phyloP scores from a whole-genome alignment of 805 yeast species.

The Torulaspora indica region DNA sequence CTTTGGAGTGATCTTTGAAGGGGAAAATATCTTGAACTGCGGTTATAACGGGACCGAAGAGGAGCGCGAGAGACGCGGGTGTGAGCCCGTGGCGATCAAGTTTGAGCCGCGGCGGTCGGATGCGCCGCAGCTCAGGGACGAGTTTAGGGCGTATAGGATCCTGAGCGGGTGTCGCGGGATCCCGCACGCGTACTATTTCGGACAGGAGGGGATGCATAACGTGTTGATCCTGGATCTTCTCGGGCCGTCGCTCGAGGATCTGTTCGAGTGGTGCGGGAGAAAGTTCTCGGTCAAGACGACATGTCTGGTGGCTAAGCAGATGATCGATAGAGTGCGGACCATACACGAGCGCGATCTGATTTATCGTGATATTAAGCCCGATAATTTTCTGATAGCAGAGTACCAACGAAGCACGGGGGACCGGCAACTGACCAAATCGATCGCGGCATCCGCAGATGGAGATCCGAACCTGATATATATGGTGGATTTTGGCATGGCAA shows the following conservation, averaged over 20 bases:
- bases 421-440: slow-evolving; percentile 18
- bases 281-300: slow-evolving; percentile 67
- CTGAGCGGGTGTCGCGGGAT: slow-evolving; percentile 65
- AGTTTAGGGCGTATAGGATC: slow-evolving; percentile 71
- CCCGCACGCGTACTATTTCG: slow-evolving; percentile 80
- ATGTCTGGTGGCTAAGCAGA: slow-evolving; percentile 69
- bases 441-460: slow-evolving; percentile 52
- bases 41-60: slow-evolving; percentile 14
- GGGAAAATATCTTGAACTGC: slow-evolving; percentile 64
- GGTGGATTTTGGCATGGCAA: slow-evolving; percentile 86
- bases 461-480: slow-evolving; percentile 66
- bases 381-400: slow-evolving; percentile 58
- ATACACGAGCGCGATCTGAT: slow-evolving; percentile 74
- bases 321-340: slow-evolving; percentile 66
- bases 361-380: slow-evolving; percentile 80
- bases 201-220: slow-evolving; percentile 80
- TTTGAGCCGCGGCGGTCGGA: slow-evolving; percentile 77
- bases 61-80: slow-evolving; percentile 7
- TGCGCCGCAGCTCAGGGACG: slow-evolving; percentile 80
- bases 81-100: slow-evolving; percentile 61
- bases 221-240: slow-evolving; percentile 70
- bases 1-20: slow-evolving; percentile 80
- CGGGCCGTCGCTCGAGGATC: slow-evolving; percentile 77
- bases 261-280: slow-evolving; percentile 85
- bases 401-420: slow-evolving; percentile 26